Evolutionary conservation across 179 eudicot genomes (phyloP).

Genomic region (Camellia oleifera): DNA sequence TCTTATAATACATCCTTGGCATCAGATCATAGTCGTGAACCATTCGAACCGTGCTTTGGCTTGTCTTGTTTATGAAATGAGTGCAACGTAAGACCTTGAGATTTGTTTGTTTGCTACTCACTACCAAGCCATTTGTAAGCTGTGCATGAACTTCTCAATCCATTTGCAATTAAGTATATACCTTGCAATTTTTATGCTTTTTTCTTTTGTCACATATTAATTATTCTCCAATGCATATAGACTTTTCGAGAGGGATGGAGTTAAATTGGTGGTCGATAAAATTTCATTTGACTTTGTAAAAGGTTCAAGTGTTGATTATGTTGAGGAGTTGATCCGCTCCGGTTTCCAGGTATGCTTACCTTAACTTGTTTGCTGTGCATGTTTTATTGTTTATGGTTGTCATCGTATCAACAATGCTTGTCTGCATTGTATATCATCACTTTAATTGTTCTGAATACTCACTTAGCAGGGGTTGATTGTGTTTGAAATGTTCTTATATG

Average conservation of each 20-base stretch:
- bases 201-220: neutral
- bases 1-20: neutral
- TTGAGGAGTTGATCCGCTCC: constrained; percentile 95
- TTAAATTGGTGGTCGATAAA: constrained; percentile 79
- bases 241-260: constrained; percentile 85
- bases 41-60: neutral
- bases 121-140: neutral
- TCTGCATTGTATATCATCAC: neutral
- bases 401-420: neutral
- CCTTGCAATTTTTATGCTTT: neutral
- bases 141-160: neutral
- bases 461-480: neutral
- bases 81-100: neutral
- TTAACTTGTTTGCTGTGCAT: neutral
- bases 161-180: neutral
- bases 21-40: neutral
- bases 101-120: neutral
- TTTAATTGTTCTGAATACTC: neutral
- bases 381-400: neutral
- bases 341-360: constrained; percentile 78
- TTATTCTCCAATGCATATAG: constrained; percentile 32
- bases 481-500: neutral
- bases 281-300: constrained; percentile 88
- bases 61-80: neutral
- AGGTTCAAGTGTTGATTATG: constrained; percentile 94